phyloP scores from a whole-genome alignment of 257 asterid species.

The Fraxinus pennsylvanica region DNA sequence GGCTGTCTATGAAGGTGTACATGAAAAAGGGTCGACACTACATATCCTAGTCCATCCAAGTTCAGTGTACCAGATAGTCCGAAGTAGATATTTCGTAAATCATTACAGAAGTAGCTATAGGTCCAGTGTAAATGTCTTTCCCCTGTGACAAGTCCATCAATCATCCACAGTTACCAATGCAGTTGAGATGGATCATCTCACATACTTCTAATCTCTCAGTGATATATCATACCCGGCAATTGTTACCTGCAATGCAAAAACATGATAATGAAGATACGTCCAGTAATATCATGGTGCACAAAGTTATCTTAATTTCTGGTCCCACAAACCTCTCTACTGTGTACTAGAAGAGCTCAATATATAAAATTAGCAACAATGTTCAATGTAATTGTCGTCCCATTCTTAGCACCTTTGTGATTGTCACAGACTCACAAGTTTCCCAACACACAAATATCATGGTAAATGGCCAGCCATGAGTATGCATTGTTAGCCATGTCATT shows the following conservation, averaged over 20 bases:
- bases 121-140: too few species aligned
- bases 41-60: neutral
- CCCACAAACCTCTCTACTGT: neutral
- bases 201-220: too few species aligned
- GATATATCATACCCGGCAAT: neutral
- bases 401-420: neutral
- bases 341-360: neutral
- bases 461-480: neutral
- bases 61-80: neutral
- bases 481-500: neutral
- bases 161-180: too few species aligned
- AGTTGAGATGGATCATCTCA: too few species aligned
- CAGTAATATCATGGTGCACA: neutral
- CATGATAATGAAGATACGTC: neutral
- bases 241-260: neutral
- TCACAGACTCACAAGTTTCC: neutral
- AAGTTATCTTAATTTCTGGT: neutral
- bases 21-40: too few species aligned
- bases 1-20: too few species aligned
- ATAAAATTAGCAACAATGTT: neutral
- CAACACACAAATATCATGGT: neutral
- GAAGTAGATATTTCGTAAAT: neutral
- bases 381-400: neutral
- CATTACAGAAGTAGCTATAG: neutral
- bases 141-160: too few species aligned